Percentiles rank a stretch among this genome's conserved stretches.
These are phyloP conservation scores for Xerocomus potaroensis DNA, from an alignment of 768 basidiomycete genomes.

Conservation along the genomic window DNA sequence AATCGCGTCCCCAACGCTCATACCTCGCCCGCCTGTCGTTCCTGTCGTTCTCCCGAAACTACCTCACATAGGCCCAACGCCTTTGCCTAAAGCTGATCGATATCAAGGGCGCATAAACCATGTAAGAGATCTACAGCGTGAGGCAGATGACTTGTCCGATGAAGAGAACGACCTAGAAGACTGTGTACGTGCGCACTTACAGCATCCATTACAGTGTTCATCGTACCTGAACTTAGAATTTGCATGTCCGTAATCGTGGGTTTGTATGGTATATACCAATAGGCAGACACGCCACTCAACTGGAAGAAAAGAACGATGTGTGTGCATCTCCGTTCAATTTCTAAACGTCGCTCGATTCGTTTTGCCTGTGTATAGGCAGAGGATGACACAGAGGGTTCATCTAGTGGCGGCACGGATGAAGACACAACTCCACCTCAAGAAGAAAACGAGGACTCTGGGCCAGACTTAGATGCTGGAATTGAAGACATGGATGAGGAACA, in stretches of 20 bases:
- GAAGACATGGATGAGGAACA: conserved; percentile 42
- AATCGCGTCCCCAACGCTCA: conserved; percentile 64
- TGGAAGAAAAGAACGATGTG: conserved; percentile 85
- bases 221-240: conserved; percentile 38
- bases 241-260: conserved; percentile 60
- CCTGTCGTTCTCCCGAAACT: conserved; percentile 63
- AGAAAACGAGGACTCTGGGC: conserved; percentile 38
- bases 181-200: conserved; percentile 40
- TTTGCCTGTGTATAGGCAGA: conserved; percentile 25
- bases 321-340: conserved; percentile 14
- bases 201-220: neutral
- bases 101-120: conserved; percentile 56
- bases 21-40: conserved; percentile 59
- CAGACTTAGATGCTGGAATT: conserved; percentile 35
- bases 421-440: conserved; percentile 31
- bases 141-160: conserved; percentile 82
- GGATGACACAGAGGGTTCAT: conserved; percentile 32
- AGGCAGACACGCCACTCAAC: conserved; percentile 65
- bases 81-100: conserved; percentile 46
- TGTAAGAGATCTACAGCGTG: conserved; percentile 63
- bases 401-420: conserved; percentile 30
- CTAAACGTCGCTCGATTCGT: neutral
- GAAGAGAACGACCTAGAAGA: conserved; percentile 83
- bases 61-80: conserved; percentile 62
- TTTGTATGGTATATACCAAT: conserved; percentile 67